Conservation (phyloP, 2,329 filamentous ascomycete genomes). For the Aspergillus tamarii region DNA sequence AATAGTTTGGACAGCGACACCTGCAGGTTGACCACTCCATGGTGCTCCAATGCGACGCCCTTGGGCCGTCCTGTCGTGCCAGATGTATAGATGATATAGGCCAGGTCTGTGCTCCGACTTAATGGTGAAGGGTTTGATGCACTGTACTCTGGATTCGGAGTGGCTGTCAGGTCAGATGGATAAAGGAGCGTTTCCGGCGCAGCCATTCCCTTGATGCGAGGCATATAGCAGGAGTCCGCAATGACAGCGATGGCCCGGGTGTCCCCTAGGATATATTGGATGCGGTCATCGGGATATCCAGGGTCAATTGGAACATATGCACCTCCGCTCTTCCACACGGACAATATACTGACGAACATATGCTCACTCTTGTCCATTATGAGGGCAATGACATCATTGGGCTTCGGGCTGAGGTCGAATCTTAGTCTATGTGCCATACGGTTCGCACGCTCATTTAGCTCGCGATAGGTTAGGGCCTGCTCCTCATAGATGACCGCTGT, state of each 20-base stretch:
- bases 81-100: neutral
- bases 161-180: neutral
- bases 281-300: neutral
- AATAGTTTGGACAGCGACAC: neutral
- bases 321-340: neutral
- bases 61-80: neutral
- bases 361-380: neutral
- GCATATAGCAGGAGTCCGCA: neutral
- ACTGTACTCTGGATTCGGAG: neutral
- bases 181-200: neutral
- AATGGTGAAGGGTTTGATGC: neutral
- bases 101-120: neutral
- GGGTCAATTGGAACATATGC: neutral
- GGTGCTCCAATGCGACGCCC: neutral
- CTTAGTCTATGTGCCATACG: neutral
- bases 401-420: neutral
- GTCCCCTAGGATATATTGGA: neutral
- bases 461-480: neutral
- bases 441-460: neutral
- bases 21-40: neutral
- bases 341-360: neutral
- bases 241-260: neutral
- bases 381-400: neutral
- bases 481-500: neutral
- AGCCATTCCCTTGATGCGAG: neutral